These are phyloP conservation scores for Thyridium curvatum DNA, from an alignment of 2,329 filamentous ascomycete genomes.

Conservation along the genomic window DNA sequence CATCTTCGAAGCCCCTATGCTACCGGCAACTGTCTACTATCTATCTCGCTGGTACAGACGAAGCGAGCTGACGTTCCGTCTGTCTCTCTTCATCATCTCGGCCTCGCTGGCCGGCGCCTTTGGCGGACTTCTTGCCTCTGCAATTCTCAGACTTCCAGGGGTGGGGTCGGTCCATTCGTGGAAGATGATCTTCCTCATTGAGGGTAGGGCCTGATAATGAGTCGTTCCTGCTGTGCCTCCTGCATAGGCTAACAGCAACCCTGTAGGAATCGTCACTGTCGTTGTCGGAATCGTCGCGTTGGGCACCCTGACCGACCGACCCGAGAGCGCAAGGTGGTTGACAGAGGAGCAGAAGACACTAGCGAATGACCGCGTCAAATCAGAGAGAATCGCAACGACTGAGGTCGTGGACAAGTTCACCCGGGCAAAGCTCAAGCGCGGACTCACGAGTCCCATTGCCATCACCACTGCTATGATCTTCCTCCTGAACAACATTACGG, in stretches of 20 bases:
- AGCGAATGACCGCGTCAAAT: conserved; percentile 54
- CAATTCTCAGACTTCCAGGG: no score
- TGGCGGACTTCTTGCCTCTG: no score
- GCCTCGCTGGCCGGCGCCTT: no score
- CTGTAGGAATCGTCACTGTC: no score
- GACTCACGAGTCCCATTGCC: conserved; percentile 54
- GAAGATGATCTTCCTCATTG: no score
- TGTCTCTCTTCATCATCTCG: conserved; percentile 57
- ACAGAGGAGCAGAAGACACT: conserved; percentile 53
- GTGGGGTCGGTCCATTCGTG: no score
- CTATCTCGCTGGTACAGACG: conserved; percentile 61
- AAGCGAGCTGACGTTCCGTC: conserved; percentile 51
- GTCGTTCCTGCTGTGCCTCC: no score
- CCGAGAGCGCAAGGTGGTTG: conserved; percentile 56
- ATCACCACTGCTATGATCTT: conserved; percentile 46
- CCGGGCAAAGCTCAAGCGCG: conserved; percentile 46
- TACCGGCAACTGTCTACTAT: conserved; percentile 70
- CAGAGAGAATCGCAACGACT: conserved; percentile 47
- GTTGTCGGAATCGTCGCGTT: no score
- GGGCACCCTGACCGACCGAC: conserved; percentile 53
- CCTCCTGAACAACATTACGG: conserved; percentile 60
- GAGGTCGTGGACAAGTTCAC: conserved; percentile 46
- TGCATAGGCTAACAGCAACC: no score
- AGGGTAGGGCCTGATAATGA: no score
- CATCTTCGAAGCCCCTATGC: conserved; percentile 65